phyloP scores from a whole-genome alignment of 1,139 yeast species.

The Pichia sp. region DNA sequence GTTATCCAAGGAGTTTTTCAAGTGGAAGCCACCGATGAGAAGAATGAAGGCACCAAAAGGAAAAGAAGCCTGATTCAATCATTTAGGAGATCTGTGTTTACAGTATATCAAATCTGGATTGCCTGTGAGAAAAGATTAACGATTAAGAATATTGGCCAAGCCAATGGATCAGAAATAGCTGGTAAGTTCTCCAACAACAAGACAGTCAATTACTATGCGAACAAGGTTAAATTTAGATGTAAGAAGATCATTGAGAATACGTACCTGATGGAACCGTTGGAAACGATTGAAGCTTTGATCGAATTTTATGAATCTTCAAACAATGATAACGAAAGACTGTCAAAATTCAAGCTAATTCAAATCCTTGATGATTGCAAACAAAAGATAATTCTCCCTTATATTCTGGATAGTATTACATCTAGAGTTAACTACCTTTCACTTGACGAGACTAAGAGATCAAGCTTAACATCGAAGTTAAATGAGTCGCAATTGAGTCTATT shows the following conservation, averaged over 20 bases:
- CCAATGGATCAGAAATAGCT: not conserved
- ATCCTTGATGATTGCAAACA: constrained; percentile 84
- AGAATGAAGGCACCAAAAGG: constrained; percentile 51
- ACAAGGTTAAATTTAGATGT: constrained; percentile 68
- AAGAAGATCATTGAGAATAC: constrained; percentile 66
- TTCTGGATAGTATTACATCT: constrained; percentile 51
- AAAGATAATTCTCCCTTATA: constrained; percentile 64
- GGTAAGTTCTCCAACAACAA: constrained; percentile 23
- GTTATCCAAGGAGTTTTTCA: constrained; percentile 86
- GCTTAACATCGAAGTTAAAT: constrained; percentile 40
- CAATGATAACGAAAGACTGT: not conserved
- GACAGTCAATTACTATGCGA: constrained; percentile 56
- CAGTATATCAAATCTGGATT: constrained; percentile 63
- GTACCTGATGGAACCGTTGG: constrained; percentile 66
- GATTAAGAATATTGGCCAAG: constrained; percentile 10
- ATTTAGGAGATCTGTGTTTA: constrained; percentile 54
- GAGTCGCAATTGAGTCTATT: constrained; percentile 46
- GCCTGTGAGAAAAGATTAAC: constrained; percentile 58
- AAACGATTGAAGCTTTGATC: constrained; percentile 64
- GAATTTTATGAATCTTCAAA: constrained; percentile 30
- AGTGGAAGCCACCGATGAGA: constrained; percentile 62
- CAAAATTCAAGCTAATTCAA: constrained; percentile 50
- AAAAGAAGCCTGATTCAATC: constrained; percentile 55
- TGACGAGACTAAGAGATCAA: constrained; percentile 36
- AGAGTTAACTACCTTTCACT: constrained; percentile 37